phyloP scores from a whole-genome alignment of 2,329 filamentous ascomycete species.

The Ophiocordyceps camponoti-floridani region DNA sequence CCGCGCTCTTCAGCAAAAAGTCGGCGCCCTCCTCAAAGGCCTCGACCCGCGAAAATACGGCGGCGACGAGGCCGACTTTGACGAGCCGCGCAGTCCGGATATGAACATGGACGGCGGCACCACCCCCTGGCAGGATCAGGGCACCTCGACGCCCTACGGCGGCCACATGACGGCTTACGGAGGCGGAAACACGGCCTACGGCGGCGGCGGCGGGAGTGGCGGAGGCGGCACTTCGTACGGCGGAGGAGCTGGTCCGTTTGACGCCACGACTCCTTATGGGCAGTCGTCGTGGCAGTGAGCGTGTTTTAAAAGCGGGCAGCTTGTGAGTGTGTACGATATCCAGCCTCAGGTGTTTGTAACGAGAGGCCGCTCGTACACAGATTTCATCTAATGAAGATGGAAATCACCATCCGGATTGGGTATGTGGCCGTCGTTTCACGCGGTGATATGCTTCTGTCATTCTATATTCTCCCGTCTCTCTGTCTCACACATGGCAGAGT shows the following conservation, averaged over 20 bases:
- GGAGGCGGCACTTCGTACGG: conserved; percentile 47
- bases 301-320: neutral
- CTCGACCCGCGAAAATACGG: conserved; percentile 29
- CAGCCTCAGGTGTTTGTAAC: neutral
- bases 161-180: conserved; percentile 40
- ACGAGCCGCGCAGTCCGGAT: conserved; percentile 49
- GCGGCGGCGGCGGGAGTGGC: too few relatives aligned
- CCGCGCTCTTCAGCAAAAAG: conserved; percentile 73
- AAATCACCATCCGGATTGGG: too few relatives aligned
- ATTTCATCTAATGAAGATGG: too few relatives aligned
- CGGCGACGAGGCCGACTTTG: conserved; percentile 39
- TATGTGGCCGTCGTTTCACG: too few relatives aligned
- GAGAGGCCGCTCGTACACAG: too few relatives aligned
- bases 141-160: conserved; percentile 53
- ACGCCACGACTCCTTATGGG: conserved; percentile 25
- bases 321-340: neutral
- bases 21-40: conserved; percentile 56
- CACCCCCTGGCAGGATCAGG: conserved; percentile 41
- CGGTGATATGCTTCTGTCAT: too few relatives aligned
- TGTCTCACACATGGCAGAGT: too few relatives aligned
- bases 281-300: conserved; percentile 27
- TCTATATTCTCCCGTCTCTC: too few relatives aligned
- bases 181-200: conserved; percentile 51
- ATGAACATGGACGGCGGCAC: conserved; percentile 38
- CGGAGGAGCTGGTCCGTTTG: conserved; percentile 27